These are phyloP conservation scores for Naganishia friedmannii DNA, from an alignment of 768 basidiomycete genomes.

Conservation along the genomic window DNA sequence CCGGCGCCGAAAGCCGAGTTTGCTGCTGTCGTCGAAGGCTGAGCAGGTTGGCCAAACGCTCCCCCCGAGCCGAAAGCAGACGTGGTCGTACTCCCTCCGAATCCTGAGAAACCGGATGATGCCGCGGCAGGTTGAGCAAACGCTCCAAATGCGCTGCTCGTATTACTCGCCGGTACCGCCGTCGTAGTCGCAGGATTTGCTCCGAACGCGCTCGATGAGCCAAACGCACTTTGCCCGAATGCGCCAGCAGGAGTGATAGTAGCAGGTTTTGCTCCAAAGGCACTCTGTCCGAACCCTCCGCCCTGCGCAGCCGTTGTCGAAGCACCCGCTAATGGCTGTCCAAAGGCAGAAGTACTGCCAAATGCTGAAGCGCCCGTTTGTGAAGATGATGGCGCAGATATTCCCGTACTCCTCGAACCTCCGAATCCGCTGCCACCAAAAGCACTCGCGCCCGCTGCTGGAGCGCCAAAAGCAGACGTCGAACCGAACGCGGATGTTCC, in stretches of 20 bases:
- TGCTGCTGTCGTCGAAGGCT: neutral
- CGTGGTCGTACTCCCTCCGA: neutral
- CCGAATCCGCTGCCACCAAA: neutral
- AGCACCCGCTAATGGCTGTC: neutral
- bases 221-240: slow-evolving; percentile 22
- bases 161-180: neutral
- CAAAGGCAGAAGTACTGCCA: slow-evolving; percentile 20
- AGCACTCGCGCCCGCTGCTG: neutral
- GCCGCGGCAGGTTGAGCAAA: slow-evolving; percentile 12
- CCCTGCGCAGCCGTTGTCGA: neutral
- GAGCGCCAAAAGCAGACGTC: slow-evolving; percentile 7
- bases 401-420: neutral
- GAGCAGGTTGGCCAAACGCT: slow-evolving; percentile 6
- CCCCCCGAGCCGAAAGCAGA: slow-evolving; percentile 3
- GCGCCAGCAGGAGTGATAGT: neutral
- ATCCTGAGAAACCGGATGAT: neutral
- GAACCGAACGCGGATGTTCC: slow-evolving; percentile 18
- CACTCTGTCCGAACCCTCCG: slow-evolving; percentile 12
- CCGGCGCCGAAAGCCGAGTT: neutral
- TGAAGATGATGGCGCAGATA: neutral
- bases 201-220: slow-evolving; percentile 13
- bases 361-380: neutral
- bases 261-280: slow-evolving; percentile 19
- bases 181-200: neutral
- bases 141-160: neutral